phyloP scores from a whole-genome alignment of 2,329 filamentous ascomycete genomes.

The Moelleriella libera region DNA sequence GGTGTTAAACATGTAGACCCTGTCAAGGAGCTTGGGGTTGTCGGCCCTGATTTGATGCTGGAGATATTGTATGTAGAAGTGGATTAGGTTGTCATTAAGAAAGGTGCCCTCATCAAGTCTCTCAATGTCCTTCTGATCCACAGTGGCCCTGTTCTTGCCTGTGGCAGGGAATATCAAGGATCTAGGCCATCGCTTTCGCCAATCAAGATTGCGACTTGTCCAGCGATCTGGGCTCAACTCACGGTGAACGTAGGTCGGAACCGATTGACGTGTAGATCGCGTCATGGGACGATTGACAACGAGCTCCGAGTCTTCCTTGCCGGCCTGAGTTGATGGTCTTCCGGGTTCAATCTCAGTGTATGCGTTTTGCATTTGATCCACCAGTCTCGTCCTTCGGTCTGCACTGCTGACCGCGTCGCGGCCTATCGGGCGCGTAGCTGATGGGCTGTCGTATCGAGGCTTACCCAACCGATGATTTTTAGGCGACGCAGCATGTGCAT shows the following conservation, averaged over 20 bases:
- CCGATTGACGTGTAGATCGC: constrained; percentile 12
- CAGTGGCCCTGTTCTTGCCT: constrained; percentile 46
- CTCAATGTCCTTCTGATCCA: constrained; percentile 59
- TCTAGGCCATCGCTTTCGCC: constrained; percentile 37
- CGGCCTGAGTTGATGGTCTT: background rate
- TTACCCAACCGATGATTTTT: too few species aligned
- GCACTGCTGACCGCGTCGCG: background rate
- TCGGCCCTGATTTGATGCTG: constrained; percentile 44
- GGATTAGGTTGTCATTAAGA: constrained; percentile 84
- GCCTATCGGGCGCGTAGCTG: background rate
- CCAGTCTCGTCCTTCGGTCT: background rate
- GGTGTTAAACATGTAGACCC: constrained; percentile 81
- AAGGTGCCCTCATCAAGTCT: constrained; percentile 74
- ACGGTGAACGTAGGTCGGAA: constrained; percentile 4
- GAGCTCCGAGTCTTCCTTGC: background rate
- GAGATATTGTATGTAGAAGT: constrained; percentile 70
- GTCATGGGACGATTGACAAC: constrained; percentile 4
- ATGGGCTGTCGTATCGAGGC: background rate
- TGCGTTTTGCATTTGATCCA: background rate
- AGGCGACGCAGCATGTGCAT: too few species aligned
- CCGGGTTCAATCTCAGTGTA: background rate
- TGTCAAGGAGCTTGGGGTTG: constrained; percentile 40
- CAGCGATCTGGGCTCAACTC: constrained; percentile 21
- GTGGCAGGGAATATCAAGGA: constrained; percentile 47
- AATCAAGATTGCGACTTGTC: constrained; percentile 35